Conservation (phyloP, 1,284 basidiomycete genomes). For the Lignosus rhinocerotis region DNA sequence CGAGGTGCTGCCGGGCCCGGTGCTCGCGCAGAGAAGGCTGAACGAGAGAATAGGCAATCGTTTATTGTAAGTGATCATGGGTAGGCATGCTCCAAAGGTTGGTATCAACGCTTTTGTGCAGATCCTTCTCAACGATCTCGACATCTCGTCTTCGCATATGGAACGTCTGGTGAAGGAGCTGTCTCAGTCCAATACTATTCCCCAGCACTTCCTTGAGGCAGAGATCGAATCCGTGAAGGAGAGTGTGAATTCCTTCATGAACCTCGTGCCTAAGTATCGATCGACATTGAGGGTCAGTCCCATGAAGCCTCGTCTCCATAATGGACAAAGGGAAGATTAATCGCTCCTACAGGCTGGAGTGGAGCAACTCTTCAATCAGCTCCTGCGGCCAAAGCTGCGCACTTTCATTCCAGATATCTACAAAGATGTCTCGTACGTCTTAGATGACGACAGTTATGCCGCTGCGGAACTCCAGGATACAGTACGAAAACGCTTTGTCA, state of each 20-base stretch:
- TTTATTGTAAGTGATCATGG: slow-evolving; percentile 69
- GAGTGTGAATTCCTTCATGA: slow-evolving; percentile 50
- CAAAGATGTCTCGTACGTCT: slow-evolving; percentile 83
- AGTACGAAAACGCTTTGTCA: slow-evolving; percentile 86
- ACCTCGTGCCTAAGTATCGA: slow-evolving; percentile 64
- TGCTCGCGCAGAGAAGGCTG: slow-evolving; percentile 67
- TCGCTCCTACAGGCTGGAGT: slow-evolving; percentile 64
- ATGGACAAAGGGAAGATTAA: background rate
- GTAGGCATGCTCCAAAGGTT: slow-evolving; percentile 16
- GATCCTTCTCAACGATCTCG: slow-evolving; percentile 88
- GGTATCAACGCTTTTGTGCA: slow-evolving; percentile 33
- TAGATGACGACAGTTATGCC: slow-evolving; percentile 88
- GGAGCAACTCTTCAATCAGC: slow-evolving; percentile 93
- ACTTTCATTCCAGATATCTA: slow-evolving; percentile 86
- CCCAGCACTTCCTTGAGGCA: slow-evolving; percentile 67
- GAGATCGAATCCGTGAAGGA: slow-evolving; percentile 55
- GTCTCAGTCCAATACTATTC: slow-evolving; percentile 52
- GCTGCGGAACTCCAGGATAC: slow-evolving; percentile 84
- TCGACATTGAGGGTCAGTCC: slow-evolving; percentile 66
- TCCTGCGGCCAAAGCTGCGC: slow-evolving; percentile 83
- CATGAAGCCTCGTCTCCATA: background rate
- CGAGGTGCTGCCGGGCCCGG: slow-evolving; percentile 43
- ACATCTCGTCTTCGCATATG: slow-evolving; percentile 84
- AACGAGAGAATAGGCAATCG: slow-evolving; percentile 73
- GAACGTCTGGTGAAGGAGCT: slow-evolving; percentile 79